A percentile compares a stretch with the other conserved stretches of the same genome.
These are phyloP conservation scores for Cicer bijugum DNA, from an alignment of 306 rosid species.

Conservation along the genomic window DNA sequence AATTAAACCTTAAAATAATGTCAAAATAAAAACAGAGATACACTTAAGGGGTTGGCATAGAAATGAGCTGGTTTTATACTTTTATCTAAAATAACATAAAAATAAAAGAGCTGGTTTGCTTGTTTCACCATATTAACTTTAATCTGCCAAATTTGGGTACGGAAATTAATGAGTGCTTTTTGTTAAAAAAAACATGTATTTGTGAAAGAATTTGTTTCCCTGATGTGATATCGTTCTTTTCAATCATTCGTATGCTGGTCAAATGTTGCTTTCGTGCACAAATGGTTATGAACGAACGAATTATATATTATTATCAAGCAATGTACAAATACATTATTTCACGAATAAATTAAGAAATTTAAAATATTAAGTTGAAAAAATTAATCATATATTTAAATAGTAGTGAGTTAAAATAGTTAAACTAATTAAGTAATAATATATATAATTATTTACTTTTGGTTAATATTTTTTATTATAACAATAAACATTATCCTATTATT, in stretches of 20 bases:
- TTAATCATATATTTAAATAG: too few relatives aligned
- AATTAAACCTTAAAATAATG: too few relatives aligned
- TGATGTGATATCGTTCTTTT: background rate
- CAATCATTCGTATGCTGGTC: background rate
- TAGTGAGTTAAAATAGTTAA: too few relatives aligned
- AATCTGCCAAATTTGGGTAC: slow-evolving; percentile 32
- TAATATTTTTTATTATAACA: too few relatives aligned
- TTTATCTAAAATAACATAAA: too few relatives aligned
- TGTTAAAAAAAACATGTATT: background rate
- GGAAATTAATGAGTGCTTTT: background rate
- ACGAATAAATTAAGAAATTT: too few relatives aligned
- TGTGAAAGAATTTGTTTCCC: background rate
- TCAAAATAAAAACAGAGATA: background rate
- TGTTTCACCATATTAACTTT: background rate
- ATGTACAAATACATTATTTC: too few relatives aligned
- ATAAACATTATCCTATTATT: too few relatives aligned
- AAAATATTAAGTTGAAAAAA: too few relatives aligned
- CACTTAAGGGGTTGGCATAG: slow-evolving; percentile 24
- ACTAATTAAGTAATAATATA: too few relatives aligned
- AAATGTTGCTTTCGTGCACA: background rate
- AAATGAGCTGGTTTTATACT: slow-evolving; percentile 19
- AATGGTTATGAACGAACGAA: background rate
- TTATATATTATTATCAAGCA: too few relatives aligned
- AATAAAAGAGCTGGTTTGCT: background rate
- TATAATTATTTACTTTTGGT: too few relatives aligned